phyloP scores from a whole-genome alignment of 768 basidiomycete genomes.

The Strobilomyces dryophilus region DNA sequence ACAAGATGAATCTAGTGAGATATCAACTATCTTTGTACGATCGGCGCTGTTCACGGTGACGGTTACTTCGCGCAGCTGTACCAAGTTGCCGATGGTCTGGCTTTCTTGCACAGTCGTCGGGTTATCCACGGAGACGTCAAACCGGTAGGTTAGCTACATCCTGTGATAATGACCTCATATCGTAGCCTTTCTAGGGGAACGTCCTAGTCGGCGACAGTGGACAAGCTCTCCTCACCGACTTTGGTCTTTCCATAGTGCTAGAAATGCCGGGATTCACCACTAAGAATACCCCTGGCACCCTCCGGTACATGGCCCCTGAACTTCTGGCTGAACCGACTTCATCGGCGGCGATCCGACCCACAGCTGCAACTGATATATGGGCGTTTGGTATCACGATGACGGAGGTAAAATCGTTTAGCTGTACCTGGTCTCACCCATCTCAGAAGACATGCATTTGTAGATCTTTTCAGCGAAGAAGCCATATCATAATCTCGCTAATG shows the following conservation, averaged over 20 bases:
- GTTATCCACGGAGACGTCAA: slow-evolving; percentile 38
- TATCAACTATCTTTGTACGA: background rate
- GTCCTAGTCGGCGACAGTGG: slow-evolving; percentile 32
- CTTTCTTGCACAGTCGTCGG: slow-evolving; percentile 19
- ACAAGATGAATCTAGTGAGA: slow-evolving; percentile 24
- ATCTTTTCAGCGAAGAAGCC: slow-evolving; percentile 24
- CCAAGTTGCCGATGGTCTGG: slow-evolving; percentile 19
- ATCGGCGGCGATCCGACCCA: slow-evolving; percentile 16
- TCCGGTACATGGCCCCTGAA: slow-evolving; percentile 39
- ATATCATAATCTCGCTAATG: slow-evolving; percentile 13
- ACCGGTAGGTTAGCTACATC: slow-evolving; percentile 24
- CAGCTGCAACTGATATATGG: slow-evolving; percentile 33
- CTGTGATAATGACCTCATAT: background rate
- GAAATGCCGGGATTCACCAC: slow-evolving; percentile 36
- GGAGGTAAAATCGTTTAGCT: slow-evolving; percentile 22
- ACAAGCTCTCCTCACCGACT: slow-evolving; percentile 35
- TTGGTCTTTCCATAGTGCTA: slow-evolving; percentile 38
- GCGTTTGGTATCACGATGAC: slow-evolving; percentile 35
- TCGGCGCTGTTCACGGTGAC: background rate
- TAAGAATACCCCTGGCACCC: slow-evolving; percentile 31
- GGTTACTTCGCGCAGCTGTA: slow-evolving; percentile 11
- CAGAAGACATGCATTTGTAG: slow-evolving; percentile 2
- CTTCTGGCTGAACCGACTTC: slow-evolving; percentile 21
- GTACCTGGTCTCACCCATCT: background rate
- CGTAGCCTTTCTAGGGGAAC: slow-evolving; percentile 28